A percentile compares a stretch with the other conserved stretches of the same genome.
Conservation (phyloP, 371 early-diverging fungal species). For the Rhizopus arrhizus region DNA sequence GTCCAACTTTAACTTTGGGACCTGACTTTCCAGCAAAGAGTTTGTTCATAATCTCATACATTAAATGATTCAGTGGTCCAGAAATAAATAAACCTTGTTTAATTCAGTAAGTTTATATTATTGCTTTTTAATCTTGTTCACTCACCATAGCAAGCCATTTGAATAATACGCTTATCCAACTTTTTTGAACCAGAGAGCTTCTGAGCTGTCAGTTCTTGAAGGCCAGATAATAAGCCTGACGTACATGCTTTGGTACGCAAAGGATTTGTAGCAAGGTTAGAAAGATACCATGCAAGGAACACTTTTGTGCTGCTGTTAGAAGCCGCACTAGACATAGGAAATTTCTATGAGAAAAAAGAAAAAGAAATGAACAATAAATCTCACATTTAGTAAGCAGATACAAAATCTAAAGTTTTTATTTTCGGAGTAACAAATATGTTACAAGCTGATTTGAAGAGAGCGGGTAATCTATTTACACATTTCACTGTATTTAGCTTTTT, state of each 20-base stretch:
- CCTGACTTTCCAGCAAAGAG: conserved; percentile 66
- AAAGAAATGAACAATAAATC: too few species aligned
- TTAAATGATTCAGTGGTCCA: conserved; percentile 73
- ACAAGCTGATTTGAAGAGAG: too few species aligned
- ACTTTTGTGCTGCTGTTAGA: conserved; percentile 4
- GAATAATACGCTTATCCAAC: conserved; percentile 68
- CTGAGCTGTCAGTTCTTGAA: conserved; percentile 80
- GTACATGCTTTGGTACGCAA: conserved; percentile 83
- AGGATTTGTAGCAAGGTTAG: conserved; percentile 65
- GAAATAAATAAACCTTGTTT: conserved; percentile 57
- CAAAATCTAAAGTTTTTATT: too few species aligned
- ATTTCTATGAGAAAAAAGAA: too few species aligned
- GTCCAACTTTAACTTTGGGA: conserved; percentile 56
- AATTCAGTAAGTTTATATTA: too few species aligned
- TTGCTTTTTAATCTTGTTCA: too few species aligned
- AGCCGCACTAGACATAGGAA: too few species aligned
- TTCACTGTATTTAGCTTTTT: too few species aligned
- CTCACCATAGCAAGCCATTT: conserved; percentile 82
- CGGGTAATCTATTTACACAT: too few species aligned
- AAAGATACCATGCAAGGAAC: conserved; percentile 66
- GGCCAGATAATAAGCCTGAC: conserved; percentile 69
- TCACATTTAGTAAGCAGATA: too few species aligned
- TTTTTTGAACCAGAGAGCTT: conserved; percentile 64
- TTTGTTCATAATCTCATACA: conserved; percentile 68
- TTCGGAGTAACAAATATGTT: too few species aligned